These are phyloP conservation scores for Tricladium varicosporioides DNA, from an alignment of 2,329 filamentous ascomycete species.

Conservation along the genomic window DNA sequence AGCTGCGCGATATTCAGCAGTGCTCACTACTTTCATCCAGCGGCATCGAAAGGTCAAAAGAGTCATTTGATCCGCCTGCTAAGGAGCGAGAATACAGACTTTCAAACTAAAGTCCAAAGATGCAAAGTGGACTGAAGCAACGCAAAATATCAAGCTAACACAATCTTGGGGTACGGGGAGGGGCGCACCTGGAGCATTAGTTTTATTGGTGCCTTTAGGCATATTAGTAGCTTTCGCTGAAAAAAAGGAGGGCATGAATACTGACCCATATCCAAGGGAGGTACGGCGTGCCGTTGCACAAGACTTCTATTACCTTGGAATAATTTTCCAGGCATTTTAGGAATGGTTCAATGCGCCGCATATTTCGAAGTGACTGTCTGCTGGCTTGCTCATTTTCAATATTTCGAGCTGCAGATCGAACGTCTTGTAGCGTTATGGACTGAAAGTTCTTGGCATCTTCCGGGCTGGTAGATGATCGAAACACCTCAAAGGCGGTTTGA, in stretches of 20 bases:
- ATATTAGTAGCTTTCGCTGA: neutral
- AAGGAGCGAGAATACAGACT: too few species aligned
- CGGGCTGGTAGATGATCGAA: neutral
- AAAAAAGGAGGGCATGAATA: neutral
- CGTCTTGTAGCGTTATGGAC: slow-evolving; percentile 36
- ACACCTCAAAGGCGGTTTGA: neutral
- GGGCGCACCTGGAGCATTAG: slow-evolving; percentile 34
- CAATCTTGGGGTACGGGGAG: too few species aligned
- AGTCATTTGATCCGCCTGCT: too few species aligned
- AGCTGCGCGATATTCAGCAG: slow-evolving; percentile 8
- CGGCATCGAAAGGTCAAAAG: too few species aligned
- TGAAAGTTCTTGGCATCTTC: neutral
- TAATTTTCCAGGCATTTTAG: slow-evolving; percentile 42
- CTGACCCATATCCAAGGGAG: slow-evolving; percentile 44
- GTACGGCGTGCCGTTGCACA: slow-evolving; percentile 46
- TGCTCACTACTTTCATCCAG: neutral
- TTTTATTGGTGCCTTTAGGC: slow-evolving; percentile 37
- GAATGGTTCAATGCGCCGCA: slow-evolving; percentile 42
- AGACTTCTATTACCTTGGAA: slow-evolving; percentile 38
- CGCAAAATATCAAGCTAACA: too few species aligned
- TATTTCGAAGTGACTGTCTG: slow-evolving; percentile 41
- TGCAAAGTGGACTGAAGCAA: too few species aligned
- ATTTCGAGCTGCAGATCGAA: slow-evolving; percentile 35
- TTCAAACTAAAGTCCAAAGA: too few species aligned
- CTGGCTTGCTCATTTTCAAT: slow-evolving; percentile 41